Percentiles rank a stretch among this genome's conserved stretches.
These are phyloP conservation scores for Neospora caninum DNA, from an alignment of 169 alveolate species.

Conservation along the genomic window DNA sequence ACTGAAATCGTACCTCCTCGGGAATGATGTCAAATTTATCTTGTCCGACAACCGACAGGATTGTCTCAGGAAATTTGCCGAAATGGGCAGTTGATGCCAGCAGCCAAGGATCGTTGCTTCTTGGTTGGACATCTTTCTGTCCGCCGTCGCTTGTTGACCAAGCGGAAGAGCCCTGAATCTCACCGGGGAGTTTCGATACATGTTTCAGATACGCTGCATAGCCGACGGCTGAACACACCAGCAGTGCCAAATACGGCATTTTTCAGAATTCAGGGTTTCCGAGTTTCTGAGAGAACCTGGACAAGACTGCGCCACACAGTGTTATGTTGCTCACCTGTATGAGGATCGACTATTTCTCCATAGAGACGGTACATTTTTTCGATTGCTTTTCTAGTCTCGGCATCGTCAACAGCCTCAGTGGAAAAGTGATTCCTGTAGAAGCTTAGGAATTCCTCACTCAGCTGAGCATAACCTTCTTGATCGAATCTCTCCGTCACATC, in stretches of 20 bases:
- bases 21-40: constrained; percentile 10
- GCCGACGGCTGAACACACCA: neutral
- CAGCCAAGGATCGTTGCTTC: neutral
- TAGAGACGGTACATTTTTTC: neutral
- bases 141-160: neutral
- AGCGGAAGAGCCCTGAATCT: neutral
- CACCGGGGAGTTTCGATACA: neutral
- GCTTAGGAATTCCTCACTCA: neutral
- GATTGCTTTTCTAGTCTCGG: constrained; percentile 12
- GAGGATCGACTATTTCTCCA: constrained; percentile 31
- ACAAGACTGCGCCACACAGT: neutral
- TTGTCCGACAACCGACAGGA: neutral
- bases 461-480: neutral
- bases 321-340: constrained; percentile 28
- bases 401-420: constrained; percentile 33
- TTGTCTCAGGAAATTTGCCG: constrained; percentile 49
- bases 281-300: neutral
- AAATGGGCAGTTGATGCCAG: constrained; percentile 60
- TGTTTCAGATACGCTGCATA: neutral
- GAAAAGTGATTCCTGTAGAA: neutral
- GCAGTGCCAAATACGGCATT: neutral
- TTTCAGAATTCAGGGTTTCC: neutral
- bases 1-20: neutral
- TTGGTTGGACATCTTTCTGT: neutral
- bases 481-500: neutral